These are phyloP conservation scores for Sporisorium graminicola DNA, from an alignment of 1,284 basidiomycete genomes.

Conservation along the genomic window DNA sequence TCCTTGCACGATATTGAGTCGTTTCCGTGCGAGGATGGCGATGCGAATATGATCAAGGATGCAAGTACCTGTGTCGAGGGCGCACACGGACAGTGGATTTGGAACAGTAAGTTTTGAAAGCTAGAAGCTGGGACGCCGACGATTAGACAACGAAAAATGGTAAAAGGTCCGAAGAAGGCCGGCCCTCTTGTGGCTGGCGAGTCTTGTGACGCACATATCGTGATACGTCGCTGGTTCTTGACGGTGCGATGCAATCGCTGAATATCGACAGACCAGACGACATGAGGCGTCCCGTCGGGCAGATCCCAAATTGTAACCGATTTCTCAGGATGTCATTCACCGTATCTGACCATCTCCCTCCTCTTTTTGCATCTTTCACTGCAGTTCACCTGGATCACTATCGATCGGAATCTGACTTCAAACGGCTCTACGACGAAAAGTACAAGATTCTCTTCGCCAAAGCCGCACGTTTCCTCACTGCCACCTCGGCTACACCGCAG, in stretches of 20 bases:
- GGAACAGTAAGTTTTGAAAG: slow-evolving; percentile 54
- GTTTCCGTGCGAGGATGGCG: slow-evolving; percentile 93
- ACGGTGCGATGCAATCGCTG: slow-evolving; percentile 4
- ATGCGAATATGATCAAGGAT: slow-evolving; percentile 81
- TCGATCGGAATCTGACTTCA: slow-evolving; percentile 81
- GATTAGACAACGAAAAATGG: slow-evolving; percentile 38
- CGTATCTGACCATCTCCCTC: no score
- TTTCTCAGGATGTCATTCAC: no score
- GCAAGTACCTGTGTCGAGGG: slow-evolving; percentile 83
- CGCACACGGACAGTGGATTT: slow-evolving; percentile 86
- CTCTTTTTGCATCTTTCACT: neutral
- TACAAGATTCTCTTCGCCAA: slow-evolving; percentile 81
- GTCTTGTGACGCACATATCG: slow-evolving; percentile 19
- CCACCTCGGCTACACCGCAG: slow-evolving; percentile 77
- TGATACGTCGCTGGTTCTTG: neutral
- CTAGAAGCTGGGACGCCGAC: slow-evolving; percentile 1
- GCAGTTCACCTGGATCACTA: slow-evolving; percentile 90
- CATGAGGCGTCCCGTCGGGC: slow-evolving; percentile 27
- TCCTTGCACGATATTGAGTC: slow-evolving; percentile 89
- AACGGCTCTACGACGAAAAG: slow-evolving; percentile 79
- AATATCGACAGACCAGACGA: neutral
- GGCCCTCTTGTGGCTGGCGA: slow-evolving; percentile 7
- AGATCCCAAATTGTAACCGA: no score
- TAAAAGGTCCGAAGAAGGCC: slow-evolving; percentile 65
- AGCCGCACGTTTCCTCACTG: slow-evolving; percentile 80